A percentile compares a stretch with the other conserved stretches of the same genome.
Conservation (phyloP, 345 rosid species). For the Anastatica hierochuntica region DNA sequence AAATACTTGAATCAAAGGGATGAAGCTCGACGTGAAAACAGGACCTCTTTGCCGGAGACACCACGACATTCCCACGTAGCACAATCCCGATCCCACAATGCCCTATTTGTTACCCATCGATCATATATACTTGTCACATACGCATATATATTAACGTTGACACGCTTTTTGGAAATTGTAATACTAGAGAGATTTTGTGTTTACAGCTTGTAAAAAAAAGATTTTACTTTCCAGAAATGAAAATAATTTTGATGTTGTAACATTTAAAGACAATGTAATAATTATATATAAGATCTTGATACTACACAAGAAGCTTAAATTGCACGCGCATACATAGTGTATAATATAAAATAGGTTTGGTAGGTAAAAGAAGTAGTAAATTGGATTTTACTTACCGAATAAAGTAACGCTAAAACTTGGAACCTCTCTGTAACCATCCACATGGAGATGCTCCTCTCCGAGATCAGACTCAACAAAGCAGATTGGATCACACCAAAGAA, state of each 20-base stretch:
- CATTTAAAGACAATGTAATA: no score
- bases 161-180: no score
- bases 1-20: slow-evolving; percentile 58
- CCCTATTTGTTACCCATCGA: slow-evolving; percentile 33
- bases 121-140: background rate
- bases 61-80: slow-evolving; percentile 84
- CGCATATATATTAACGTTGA: no score
- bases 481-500: slow-evolving; percentile 56
- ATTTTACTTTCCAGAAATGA: no score
- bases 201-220: no score
- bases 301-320: background rate
- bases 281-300: no score
- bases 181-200: no score
- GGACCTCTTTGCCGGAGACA: slow-evolving; percentile 73
- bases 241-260: no score
- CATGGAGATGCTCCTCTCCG: slow-evolving; percentile 30
- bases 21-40: slow-evolving; percentile 67
- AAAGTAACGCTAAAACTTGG: slow-evolving; percentile 37
- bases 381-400: slow-evolving; percentile 35
- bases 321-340: background rate
- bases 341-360: background rate
- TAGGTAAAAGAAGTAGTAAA: background rate
- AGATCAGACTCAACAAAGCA: slow-evolving; percentile 36
- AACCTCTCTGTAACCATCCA: slow-evolving; percentile 45
- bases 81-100: slow-evolving; percentile 64